A percentile compares a stretch with the other conserved stretches of the same genome.
Evolutionary conservation across 1,284 basidiomycete species (phyloP).

Genomic region (Coriolopsis trogii): DNA sequence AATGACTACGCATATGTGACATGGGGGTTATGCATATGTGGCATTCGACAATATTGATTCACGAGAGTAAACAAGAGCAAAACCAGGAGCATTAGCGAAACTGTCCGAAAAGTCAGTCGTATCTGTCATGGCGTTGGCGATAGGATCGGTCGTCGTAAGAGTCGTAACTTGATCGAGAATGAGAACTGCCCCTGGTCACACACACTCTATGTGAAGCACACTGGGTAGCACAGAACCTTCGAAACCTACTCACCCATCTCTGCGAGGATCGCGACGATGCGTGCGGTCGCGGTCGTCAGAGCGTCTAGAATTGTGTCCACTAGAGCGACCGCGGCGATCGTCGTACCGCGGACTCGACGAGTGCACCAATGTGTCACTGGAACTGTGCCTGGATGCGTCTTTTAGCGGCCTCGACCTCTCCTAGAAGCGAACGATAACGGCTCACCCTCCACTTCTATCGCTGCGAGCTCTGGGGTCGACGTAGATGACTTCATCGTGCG

Average conservation of each 20-base stretch:
- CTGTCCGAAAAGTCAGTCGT: slow-evolving; percentile 7
- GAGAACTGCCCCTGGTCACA: slow-evolving; percentile 14
- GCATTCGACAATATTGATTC: background rate
- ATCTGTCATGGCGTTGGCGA: slow-evolving; percentile 7
- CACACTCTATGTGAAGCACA: slow-evolving; percentile 5
- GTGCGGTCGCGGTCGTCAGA: slow-evolving; percentile 7
- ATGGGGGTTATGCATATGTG: background rate
- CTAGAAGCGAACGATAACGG: background rate
- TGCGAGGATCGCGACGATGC: slow-evolving; percentile 15
- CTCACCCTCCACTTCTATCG: slow-evolving; percentile 17
- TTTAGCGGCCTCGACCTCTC: slow-evolving; percentile 1
- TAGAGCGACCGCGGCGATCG: slow-evolving; percentile 15
- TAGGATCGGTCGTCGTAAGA: slow-evolving; percentile 12
- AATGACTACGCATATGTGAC: slow-evolving; percentile 5
- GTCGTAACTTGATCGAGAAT: slow-evolving; percentile 9
- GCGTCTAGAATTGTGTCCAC: slow-evolving; percentile 12
- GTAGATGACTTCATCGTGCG: slow-evolving; percentile 10
- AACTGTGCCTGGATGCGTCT: slow-evolving; percentile 14
- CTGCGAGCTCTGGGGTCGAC: slow-evolving; percentile 17
- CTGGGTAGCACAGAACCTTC: background rate
- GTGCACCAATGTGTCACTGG: slow-evolving; percentile 19
- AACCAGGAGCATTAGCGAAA: background rate
- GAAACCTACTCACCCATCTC: slow-evolving; percentile 17
- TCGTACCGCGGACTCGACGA: slow-evolving; percentile 18
- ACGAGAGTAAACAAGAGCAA: background rate